Evolutionary conservation across 176 grass and related monocot genomes (phyloP), one percentile per base, ranked within the genome.

Genomic region (Leersia perrieri): DNA sequence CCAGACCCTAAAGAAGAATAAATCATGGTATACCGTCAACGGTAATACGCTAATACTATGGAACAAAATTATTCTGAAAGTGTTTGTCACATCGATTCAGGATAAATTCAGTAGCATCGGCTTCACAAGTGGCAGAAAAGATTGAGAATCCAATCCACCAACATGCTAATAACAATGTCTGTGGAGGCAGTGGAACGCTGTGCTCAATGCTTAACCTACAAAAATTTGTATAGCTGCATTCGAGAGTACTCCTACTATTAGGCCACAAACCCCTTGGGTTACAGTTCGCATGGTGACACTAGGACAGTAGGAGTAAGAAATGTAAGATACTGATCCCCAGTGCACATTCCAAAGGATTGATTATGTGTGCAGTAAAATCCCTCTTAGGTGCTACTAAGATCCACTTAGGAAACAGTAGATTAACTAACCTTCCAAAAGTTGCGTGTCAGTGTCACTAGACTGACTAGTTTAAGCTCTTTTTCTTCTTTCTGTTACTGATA

Each of bases 381-480:
- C 65, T 7, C 32, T 58, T 44, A 20, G 78, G 23, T 76, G 64
- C 42, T 58, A 33, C 44, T 41, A 75, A 33, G 67, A 81, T 85
- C 77, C 13, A 41, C 87, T 71, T 70, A 70, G 87, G 76, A 84
- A 85, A 70, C 40, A 70, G 5, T 53, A 11, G 41, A 68, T 15
- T 66, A 80, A 70, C 55, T 81, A 81, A 85, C 27, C 29, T 45
- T n/a, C 70, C 71, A 71, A 85, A 85, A 89, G 77, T 58, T 65
- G 57, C 2, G 11, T 70, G 70, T 80, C 70, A 80, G 33, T 64
- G 9, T 72, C 42, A 76, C 33, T 75, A 20, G 69, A n/a, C 23
- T 11, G 18, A 63, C 49, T 74, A 69, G 32, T 61, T 69, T 69
- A 76, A 34, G 1, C 1, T 1, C 13, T 42, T 16, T 16, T 82